Evolutionary conservation across 2,329 filamentous ascomycete species (phyloP).

Genomic region (Penicillium sp.): DNA sequence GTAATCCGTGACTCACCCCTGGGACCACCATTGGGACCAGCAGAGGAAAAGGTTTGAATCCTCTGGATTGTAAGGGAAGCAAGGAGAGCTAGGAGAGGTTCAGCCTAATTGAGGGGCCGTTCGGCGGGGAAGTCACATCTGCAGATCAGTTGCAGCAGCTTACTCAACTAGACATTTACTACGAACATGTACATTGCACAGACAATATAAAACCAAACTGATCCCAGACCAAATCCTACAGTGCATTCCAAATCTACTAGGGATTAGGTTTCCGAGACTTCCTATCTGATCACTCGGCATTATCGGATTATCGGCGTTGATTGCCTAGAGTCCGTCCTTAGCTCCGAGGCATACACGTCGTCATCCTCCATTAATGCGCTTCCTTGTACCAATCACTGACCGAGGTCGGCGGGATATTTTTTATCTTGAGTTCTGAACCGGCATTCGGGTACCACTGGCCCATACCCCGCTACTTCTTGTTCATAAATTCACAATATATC

Average conservation of each 20-base stretch:
- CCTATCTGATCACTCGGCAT: conserved; percentile 2
- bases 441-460: neutral
- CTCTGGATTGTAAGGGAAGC: neutral
- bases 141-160: neutral
- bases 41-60: neutral
- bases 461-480: neutral
- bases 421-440: neutral
- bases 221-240: neutral
- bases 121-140: neutral
- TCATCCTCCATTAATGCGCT: neutral
- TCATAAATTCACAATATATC: neutral
- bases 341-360: neutral
- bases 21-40: conserved; percentile 20
- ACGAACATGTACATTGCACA: too few relatives aligned
- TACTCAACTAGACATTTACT: neutral
- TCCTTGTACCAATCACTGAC: neutral
- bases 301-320: conserved; percentile 7
- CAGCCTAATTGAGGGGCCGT: conserved; percentile 1
- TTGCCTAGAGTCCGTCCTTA: conserved; percentile 6
- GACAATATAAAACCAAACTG: too few relatives aligned
- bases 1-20: conserved; percentile 17
- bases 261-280: neutral
- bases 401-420: neutral
- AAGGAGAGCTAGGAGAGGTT: neutral
- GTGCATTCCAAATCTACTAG: neutral